A percentile compares a stretch with the other conserved stretches of the same genome.
Conservation (phyloP, 257 asterid genomes). For the Agastache rugosa region DNA sequence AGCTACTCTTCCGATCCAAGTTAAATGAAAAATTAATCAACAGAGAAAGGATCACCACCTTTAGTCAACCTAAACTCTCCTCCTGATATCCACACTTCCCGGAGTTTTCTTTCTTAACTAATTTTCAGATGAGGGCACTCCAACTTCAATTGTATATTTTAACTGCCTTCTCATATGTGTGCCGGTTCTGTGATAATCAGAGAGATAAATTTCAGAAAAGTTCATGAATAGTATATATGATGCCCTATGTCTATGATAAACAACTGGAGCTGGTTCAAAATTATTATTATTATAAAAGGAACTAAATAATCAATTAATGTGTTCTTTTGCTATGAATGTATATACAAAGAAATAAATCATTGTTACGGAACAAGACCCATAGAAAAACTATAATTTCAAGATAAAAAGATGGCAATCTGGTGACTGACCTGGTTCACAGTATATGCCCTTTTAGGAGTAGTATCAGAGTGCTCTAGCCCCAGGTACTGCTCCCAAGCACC, state of each 20-base stretch:
- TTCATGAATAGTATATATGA: background rate
- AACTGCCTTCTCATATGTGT: conserved; percentile 87
- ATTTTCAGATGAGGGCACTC: conserved; percentile 23
- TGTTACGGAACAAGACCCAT: background rate
- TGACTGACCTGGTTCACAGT: conserved; percentile 71
- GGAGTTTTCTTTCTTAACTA: conserved; percentile 19
- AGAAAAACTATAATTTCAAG: background rate
- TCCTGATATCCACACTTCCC: conserved; percentile 22
- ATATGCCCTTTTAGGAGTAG: conserved; percentile 79
- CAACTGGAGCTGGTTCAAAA: background rate
- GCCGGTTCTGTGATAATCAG: conserved; percentile 78
- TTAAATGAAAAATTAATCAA: conserved; percentile 22
- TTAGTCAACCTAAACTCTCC: conserved; percentile 29
- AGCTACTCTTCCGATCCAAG: conserved; percentile 38
- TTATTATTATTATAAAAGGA: background rate
- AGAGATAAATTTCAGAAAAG: conserved; percentile 19
- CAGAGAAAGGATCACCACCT: conserved; percentile 33
- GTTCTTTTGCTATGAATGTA: background rate
- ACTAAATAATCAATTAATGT: background rate
- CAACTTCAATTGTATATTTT: conserved; percentile 76
- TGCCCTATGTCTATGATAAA: background rate
- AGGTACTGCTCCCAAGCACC: conserved; percentile 99
- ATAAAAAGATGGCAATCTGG: background rate
- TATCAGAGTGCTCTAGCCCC: conserved; percentile 94
- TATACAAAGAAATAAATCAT: background rate